Conservation (phyloP, 2,329 filamentous ascomycete species). For the Aspergillus japonicus region DNA sequence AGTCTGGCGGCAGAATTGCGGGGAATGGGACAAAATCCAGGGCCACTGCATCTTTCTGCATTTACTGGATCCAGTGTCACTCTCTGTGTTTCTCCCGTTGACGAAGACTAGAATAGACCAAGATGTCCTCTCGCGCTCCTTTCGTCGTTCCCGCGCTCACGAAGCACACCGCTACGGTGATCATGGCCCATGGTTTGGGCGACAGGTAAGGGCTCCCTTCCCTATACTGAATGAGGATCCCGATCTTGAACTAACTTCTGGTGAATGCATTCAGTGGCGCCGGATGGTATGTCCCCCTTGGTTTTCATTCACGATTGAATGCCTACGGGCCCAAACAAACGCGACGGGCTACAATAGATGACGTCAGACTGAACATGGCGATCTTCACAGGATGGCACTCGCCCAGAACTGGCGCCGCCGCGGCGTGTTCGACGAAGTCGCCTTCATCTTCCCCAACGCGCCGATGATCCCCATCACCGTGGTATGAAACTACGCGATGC, state of each 20-base stretch:
- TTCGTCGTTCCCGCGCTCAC: conserved; percentile 76
- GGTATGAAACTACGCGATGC: conserved; percentile 43
- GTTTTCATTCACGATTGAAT: not conserved
- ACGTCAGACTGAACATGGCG: not conserved
- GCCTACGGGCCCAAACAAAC: not conserved
- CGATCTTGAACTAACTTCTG: conserved; percentile 8
- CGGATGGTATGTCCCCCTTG: conserved; percentile 42
- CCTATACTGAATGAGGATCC: not conserved
- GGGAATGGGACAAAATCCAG: conserved; percentile 8
- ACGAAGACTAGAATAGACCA: conserved; percentile 12
- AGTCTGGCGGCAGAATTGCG: conserved; percentile 28
- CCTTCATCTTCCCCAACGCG: conserved; percentile 92
- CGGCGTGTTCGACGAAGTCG: conserved; percentile 79
- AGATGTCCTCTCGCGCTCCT: conserved; percentile 51
- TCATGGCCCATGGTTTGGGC: conserved; percentile 89
- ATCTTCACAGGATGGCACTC: conserved; percentile 59
- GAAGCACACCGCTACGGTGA: conserved; percentile 89
- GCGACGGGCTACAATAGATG: not conserved
- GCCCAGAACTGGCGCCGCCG: conserved; percentile 84
- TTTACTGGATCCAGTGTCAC: not conserved
- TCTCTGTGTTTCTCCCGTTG: not conserved
- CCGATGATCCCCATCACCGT: conserved; percentile 82
- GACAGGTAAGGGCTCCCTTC: conserved; percentile 62
- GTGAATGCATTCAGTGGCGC: conserved; percentile 41
- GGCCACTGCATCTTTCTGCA: conserved; percentile 6